Evolutionary conservation across 2,329 filamentous ascomycete genomes (phyloP), one percentile per base, ranked within the genome.

Genomic region (Fusarium oligoseptatum): DNA sequence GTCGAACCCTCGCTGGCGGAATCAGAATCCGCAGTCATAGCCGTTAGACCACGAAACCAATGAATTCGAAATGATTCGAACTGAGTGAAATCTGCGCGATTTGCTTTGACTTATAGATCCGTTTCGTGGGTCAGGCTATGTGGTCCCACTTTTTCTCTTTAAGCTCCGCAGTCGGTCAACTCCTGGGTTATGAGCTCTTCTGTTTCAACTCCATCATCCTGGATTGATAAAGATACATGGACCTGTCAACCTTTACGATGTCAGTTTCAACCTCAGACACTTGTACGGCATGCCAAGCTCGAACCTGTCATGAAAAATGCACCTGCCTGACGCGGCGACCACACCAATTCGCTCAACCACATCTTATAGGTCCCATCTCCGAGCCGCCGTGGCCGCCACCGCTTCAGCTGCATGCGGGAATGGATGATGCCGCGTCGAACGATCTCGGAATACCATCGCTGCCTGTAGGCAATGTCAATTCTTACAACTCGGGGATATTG

Each of bases 1-100:
- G 80, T 82, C 80, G 80, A 81, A 81, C 79, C 80, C 80, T 81
- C 80, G 80, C 80, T 82, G 80, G 80, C 79, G 79, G 80, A 81
- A 81, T 81, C 80, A 81, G 78, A 79, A 79, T 81, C 80, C 79
- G 80, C 80, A 82, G 80, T 82, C 80, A 82, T 82, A 74, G 80
- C 80, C 80, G 80, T 81, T 81, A 82, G 80, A 82, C 79, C 80
- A 82, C 78, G 78, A 76, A 81, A 81, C 80, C 80, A 27, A 14
- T 9, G 14, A 17, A 17, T 17, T 57, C 55, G 22, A 37, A 8
- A 24, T 24, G 55, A 60, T 4, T 27, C 56, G 36, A 60, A 60
- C 29, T 39, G 17, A 29, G 22, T 27, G 56, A 8, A 10, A 60
- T 41, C 9, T 60, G 34, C 34, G 15, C 6, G 56, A 60, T 27